A percentile compares a stretch with the other conserved stretches of the same genome.
These are phyloP conservation scores for Candolleomyces aberdarensis DNA, from an alignment of 768 basidiomycete genomes.

Conservation along the genomic window DNA sequence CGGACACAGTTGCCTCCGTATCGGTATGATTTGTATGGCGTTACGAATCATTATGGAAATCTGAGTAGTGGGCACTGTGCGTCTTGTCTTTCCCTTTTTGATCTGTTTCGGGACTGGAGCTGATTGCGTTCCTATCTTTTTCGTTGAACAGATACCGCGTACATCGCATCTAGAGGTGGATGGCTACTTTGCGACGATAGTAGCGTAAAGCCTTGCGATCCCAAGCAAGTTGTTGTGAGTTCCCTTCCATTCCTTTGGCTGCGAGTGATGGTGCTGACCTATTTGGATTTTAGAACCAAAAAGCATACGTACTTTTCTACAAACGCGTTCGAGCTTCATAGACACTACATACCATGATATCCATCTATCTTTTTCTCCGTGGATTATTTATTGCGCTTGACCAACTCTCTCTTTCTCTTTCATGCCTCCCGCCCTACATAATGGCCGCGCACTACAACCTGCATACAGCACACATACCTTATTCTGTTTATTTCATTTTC, in stretches of 20 bases:
- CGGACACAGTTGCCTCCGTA: conserved; percentile 84
- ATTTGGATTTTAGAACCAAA: conserved; percentile 31
- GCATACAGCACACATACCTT: not conserved
- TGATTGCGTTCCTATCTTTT: conserved; percentile 1
- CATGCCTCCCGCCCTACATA: too few species aligned
- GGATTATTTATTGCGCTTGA: too few species aligned
- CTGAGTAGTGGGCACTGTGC: conserved; percentile 94
- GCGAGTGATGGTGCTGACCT: conserved; percentile 6
- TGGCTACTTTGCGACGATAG: conserved; percentile 97
- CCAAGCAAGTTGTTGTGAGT: conserved; percentile 81
- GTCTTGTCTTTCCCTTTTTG: conserved; percentile 25
- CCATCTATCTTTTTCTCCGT: too few species aligned
- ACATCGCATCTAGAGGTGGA: conserved; percentile 77
- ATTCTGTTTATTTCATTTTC: not conserved
- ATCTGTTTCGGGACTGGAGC: not conserved
- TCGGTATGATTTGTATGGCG: conserved; percentile 90
- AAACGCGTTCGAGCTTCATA: conserved; percentile 50
- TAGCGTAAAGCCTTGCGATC: conserved; percentile 68
- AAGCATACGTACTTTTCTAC: conserved; percentile 85
- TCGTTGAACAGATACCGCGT: conserved; percentile 76
- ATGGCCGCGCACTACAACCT: too few species aligned
- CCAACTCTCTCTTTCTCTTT: too few species aligned
- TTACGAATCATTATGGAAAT: conserved; percentile 95
- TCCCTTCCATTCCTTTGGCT: not conserved
- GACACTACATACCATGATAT: not conserved